Percentiles rank a stretch among this genome's conserved stretches.
phyloP scores from a whole-genome alignment of 2,329 filamentous ascomycete genomes.

The Fusarium sp. region DNA sequence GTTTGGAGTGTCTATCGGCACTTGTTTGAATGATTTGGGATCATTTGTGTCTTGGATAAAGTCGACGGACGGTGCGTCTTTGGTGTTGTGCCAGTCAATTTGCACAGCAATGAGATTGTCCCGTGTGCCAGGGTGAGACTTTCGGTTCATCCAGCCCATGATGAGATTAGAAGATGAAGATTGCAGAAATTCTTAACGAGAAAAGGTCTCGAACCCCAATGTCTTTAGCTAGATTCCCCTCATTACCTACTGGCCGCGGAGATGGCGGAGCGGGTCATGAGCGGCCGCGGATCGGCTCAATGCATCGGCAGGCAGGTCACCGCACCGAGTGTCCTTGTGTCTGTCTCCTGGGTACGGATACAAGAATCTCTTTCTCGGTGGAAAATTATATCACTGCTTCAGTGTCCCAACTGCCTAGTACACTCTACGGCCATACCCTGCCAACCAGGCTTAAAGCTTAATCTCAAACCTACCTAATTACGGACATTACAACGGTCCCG shows the following conservation, averaged over 20 bases:
- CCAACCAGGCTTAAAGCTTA: background rate
- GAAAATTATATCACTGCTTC: background rate
- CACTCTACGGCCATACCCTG: background rate
- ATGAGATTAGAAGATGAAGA: background rate
- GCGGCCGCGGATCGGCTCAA: background rate
- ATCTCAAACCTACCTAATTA: background rate
- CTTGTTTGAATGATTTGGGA: background rate
- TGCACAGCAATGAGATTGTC: background rate
- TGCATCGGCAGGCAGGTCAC: background rate
- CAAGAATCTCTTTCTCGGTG: background rate
- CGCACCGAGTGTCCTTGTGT: background rate
- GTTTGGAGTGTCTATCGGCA: background rate
- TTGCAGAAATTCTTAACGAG: background rate
- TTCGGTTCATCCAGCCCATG: conserved; percentile 14
- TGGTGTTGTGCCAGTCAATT: background rate
- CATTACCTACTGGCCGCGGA: background rate
- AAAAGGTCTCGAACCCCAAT: background rate
- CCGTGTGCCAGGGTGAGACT: background rate
- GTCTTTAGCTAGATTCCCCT: background rate
- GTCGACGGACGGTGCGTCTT: background rate
- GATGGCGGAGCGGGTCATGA: background rate
- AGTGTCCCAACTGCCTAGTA: background rate
- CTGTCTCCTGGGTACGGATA: background rate
- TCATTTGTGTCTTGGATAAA: background rate
- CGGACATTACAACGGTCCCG: background rate